Evolutionary conservation across 805 yeast species (phyloP).

Genomic region (Hanseniaspora guilliermondii): DNA sequence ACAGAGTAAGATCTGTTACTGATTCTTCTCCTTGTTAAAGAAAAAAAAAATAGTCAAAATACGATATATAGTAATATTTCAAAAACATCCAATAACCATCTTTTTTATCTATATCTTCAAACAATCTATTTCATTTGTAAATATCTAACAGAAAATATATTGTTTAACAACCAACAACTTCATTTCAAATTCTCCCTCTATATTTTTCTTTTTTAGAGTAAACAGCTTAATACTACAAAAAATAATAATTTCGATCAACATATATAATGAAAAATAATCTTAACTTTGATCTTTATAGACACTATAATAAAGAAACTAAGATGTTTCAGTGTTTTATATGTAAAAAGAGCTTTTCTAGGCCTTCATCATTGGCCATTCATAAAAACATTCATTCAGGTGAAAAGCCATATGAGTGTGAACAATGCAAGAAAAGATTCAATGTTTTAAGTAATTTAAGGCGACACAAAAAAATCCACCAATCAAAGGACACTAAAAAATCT

Average conservation of each 20-base stretch:
- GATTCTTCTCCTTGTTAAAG: too few species aligned
- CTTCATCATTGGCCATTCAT: slow-evolving; percentile 77
- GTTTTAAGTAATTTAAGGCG: slow-evolving; percentile 26
- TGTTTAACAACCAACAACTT: too few species aligned
- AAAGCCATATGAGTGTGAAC: slow-evolving; percentile 67
- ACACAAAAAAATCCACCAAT: slow-evolving; percentile 24
- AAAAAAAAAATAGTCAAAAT: too few species aligned
- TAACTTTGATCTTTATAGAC: neutral
- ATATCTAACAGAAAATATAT: neutral
- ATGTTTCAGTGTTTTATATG: slow-evolving; percentile 46
- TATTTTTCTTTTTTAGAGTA: too few species aligned
- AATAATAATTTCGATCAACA: too few species aligned
- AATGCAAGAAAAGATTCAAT: slow-evolving; percentile 54
- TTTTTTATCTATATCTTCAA: too few species aligned
- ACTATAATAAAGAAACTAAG: slow-evolving; percentile 2
- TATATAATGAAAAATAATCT: neutral
- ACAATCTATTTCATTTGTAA: too few species aligned
- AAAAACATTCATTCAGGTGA: slow-evolving; percentile 77
- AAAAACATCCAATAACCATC: too few species aligned
- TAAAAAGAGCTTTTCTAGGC: slow-evolving; percentile 68
- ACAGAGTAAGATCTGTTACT: too few species aligned
- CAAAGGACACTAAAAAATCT: neutral
- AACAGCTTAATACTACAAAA: too few species aligned
- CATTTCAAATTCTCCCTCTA: too few species aligned
- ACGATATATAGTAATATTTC: too few species aligned